These are phyloP conservation scores for Schwanniomyces sp. DNA, from an alignment of 805 yeast genomes.

Conservation along the genomic window DNA sequence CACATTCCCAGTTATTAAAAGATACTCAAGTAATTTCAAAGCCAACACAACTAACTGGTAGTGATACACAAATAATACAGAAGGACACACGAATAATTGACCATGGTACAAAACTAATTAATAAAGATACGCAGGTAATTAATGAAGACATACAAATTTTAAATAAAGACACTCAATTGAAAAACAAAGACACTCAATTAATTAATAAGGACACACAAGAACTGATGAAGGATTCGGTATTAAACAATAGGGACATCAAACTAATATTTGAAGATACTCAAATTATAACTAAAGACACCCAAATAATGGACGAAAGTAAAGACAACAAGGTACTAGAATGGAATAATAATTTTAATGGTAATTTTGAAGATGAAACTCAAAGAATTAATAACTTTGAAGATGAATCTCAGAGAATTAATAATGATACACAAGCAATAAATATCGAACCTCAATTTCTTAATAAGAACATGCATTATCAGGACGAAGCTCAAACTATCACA, in stretches of 20 bases:
- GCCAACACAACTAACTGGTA: conserved; percentile 11
- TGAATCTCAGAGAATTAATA: neutral
- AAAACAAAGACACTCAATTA: conserved; percentile 11
- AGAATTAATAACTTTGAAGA: neutral
- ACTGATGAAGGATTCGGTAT: conserved; percentile 12
- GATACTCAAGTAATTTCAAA: neutral
- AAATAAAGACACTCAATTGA: neutral
- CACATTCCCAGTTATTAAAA: neutral
- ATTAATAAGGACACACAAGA: conserved; percentile 14
- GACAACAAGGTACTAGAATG: neutral
- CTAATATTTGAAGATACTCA: neutral
- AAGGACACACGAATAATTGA: conserved; percentile 11
- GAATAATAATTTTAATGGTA: conserved; percentile 1
- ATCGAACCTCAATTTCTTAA: neutral
- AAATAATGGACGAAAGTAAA: neutral
- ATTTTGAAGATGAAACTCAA: neutral
- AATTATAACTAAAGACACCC: conserved; percentile 9
- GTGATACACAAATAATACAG: conserved; percentile 16
- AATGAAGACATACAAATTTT: neutral
- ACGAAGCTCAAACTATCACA: neutral
- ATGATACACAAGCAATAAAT: conserved; percentile 11
- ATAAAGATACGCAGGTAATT: conserved; percentile 12
- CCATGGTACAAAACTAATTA: conserved; percentile 2
- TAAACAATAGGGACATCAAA: neutral
- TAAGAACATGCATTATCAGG: neutral